These are phyloP conservation scores for Penicillium sp. DNA, from an alignment of 2,329 filamentous ascomycete genomes.

Conservation along the genomic window DNA sequence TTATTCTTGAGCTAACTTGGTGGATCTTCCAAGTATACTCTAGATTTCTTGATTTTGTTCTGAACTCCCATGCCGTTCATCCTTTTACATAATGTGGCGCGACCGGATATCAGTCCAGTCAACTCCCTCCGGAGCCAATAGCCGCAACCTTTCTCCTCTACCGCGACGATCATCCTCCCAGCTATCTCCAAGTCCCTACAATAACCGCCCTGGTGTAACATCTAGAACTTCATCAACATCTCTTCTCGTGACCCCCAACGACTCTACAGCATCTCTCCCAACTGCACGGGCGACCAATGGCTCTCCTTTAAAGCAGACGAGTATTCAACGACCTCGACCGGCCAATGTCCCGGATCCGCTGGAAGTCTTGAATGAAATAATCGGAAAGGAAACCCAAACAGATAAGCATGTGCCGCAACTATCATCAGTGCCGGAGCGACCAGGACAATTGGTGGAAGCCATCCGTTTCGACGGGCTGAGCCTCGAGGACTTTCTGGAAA, in stretches of 20 bases:
- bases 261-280: constrained; percentile 74
- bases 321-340: constrained; percentile 49
- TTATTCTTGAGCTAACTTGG: not conserved
- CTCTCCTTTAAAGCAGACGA: constrained; percentile 61
- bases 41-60: not conserved
- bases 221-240: constrained; percentile 77
- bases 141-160: constrained; percentile 69
- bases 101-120: constrained; percentile 77
- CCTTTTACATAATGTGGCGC: constrained; percentile 69
- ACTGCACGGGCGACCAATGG: constrained; percentile 66
- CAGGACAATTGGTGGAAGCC: constrained; percentile 56
- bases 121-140: constrained; percentile 60
- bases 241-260: constrained; percentile 67
- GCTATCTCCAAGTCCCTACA: constrained; percentile 67
- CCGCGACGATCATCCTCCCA: constrained; percentile 66
- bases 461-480: constrained; percentile 79
- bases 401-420: constrained; percentile 12
- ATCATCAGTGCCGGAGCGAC: constrained; percentile 30
- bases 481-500: constrained; percentile 66
- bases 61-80: constrained; percentile 8
- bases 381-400: constrained; percentile 44
- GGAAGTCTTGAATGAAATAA: constrained; percentile 64
- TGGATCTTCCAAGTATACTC: not conserved
- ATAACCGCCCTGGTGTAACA: constrained; percentile 65
- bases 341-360: constrained; percentile 66